Conservation (phyloP, 2,329 filamentous ascomycete genomes). For the Beauveria caledonica region DNA sequence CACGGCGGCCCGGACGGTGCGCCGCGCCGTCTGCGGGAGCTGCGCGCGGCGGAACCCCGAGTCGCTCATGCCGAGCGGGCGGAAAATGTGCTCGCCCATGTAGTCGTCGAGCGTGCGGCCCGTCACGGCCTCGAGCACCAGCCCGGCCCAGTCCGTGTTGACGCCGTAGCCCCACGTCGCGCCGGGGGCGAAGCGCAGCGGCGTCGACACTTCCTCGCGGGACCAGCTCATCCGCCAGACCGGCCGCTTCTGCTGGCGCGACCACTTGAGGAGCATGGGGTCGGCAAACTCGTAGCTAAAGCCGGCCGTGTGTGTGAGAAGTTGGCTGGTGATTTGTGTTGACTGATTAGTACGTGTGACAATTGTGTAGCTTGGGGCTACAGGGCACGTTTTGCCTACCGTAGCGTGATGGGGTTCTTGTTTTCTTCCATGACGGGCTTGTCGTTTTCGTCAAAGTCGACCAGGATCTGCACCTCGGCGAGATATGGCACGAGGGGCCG, state of each 20-base stretch:
- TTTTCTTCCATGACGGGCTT: conserved; percentile 21
- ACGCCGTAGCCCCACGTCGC: conserved; percentile 34
- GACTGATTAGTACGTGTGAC: background rate
- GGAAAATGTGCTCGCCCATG: conserved; percentile 18
- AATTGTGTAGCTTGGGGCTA: background rate
- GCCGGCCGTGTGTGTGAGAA: conserved; percentile 36
- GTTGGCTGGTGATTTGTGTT: conserved; percentile 17
- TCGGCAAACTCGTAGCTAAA: conserved; percentile 29
- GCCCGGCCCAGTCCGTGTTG: conserved; percentile 31
- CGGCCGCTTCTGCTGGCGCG: conserved; percentile 19
- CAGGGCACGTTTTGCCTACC: conserved; percentile 11
- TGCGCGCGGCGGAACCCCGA: conserved; percentile 18
- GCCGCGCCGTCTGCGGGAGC: conserved; percentile 7
- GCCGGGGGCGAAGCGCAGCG: conserved; percentile 30
- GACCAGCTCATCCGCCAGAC: conserved; percentile 18
- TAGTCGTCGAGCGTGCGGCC: conserved; percentile 21
- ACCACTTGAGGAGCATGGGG: conserved; percentile 26
- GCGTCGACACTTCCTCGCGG: conserved; percentile 26
- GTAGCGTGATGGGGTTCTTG: conserved; percentile 22
- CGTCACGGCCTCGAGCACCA: conserved; percentile 27
- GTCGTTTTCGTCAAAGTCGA: conserved; percentile 19
- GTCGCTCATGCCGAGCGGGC: conserved; percentile 19
- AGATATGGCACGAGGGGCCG: conserved; percentile 21
- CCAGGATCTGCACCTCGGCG: conserved; percentile 18
- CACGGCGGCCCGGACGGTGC: conserved; percentile 6